Evolutionary conservation across 1,284 basidiomycete species (phyloP).

Genomic region (Tilletia horrida): DNA sequence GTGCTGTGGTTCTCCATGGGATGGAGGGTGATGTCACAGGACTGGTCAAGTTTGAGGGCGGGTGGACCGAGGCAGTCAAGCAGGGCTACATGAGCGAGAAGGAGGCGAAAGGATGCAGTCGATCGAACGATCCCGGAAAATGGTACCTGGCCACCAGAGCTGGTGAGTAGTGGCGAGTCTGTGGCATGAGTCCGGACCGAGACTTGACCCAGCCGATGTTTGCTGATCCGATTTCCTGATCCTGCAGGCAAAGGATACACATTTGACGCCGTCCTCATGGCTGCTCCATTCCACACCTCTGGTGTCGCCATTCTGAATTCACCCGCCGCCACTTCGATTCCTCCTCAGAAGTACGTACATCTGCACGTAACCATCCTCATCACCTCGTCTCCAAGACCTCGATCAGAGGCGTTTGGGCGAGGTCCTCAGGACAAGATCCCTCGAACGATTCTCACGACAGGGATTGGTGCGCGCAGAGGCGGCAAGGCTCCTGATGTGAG

Average conservation of each 20-base stretch:
- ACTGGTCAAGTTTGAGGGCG: constrained; percentile 33
- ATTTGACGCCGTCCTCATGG: constrained; percentile 49
- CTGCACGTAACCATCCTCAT: constrained; percentile 85
- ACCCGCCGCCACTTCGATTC: constrained; percentile 58
- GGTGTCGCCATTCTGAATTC: constrained; percentile 51
- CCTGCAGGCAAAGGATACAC: constrained; percentile 33
- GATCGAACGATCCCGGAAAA: constrained; percentile 18
- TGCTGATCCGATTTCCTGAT: background rate
- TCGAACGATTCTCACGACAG: constrained; percentile 66
- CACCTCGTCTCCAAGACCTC: constrained; percentile 67
- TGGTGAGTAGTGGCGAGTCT: constrained; percentile 15
- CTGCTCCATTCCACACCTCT: constrained; percentile 48
- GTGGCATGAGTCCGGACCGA: too few relatives aligned
- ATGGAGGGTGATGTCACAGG: constrained; percentile 47
- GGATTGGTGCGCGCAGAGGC: constrained; percentile 34
- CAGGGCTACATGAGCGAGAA: background rate
- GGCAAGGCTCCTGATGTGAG: constrained; percentile 19
- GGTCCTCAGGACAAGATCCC: constrained; percentile 62
- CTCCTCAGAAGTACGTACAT: constrained; percentile 70
- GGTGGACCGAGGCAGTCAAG: constrained; percentile 24
- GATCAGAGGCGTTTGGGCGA: constrained; percentile 69
- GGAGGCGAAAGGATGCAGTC: background rate
- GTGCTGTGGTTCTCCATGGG: constrained; percentile 55
- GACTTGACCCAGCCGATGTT: background rate
- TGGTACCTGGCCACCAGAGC: constrained; percentile 48